Evolutionary conservation across 192 early-diverging fungal genomes (phyloP).

Genomic region (Coemansia sp.): DNA sequence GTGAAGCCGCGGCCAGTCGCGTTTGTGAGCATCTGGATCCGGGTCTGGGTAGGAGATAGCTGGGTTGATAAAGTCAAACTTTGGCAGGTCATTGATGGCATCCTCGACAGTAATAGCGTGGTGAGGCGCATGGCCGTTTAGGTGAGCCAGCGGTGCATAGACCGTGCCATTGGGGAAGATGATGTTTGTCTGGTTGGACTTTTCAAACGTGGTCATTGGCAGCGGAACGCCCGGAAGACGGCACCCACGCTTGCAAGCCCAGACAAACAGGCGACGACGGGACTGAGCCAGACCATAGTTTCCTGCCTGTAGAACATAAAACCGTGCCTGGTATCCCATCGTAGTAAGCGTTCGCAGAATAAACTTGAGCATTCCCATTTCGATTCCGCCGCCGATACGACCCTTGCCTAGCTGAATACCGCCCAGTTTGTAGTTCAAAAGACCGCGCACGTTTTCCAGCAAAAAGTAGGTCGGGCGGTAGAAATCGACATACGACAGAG

Average conservation of each 20-base stretch:
- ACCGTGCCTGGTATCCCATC: constrained; percentile 68
- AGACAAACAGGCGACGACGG: constrained; percentile 66
- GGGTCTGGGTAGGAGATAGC: constrained; percentile 45
- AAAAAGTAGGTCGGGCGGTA: constrained; percentile 67
- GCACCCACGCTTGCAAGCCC: constrained; percentile 59
- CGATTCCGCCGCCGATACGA: constrained; percentile 58
- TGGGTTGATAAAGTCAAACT: constrained; percentile 66
- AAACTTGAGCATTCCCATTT: constrained; percentile 67
- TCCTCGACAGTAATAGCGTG: constrained; percentile 62
- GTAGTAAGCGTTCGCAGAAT: constrained; percentile 62
- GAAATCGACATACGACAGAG: constrained; percentile 69
- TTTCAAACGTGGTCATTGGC: constrained; percentile 57
- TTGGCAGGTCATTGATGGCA: constrained; percentile 68
- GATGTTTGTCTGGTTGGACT: constrained; percentile 45
- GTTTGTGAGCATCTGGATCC: constrained; percentile 16
- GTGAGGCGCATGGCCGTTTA: constrained; percentile 58
- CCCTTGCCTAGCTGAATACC: constrained; percentile 57
- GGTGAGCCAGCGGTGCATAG: constrained; percentile 50
- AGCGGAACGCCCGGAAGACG: constrained; percentile 61
- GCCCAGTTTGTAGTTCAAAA: constrained; percentile 59
- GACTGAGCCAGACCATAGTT: constrained; percentile 65
- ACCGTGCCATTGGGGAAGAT: constrained; percentile 40
- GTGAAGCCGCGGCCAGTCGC: constrained; percentile 28
- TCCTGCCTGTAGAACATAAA: constrained; percentile 66
- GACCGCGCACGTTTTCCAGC: constrained; percentile 69